These are phyloP conservation scores for Claviceps spartinae DNA, from an alignment of 2,329 filamentous ascomycete species.

Conservation along the genomic window DNA sequence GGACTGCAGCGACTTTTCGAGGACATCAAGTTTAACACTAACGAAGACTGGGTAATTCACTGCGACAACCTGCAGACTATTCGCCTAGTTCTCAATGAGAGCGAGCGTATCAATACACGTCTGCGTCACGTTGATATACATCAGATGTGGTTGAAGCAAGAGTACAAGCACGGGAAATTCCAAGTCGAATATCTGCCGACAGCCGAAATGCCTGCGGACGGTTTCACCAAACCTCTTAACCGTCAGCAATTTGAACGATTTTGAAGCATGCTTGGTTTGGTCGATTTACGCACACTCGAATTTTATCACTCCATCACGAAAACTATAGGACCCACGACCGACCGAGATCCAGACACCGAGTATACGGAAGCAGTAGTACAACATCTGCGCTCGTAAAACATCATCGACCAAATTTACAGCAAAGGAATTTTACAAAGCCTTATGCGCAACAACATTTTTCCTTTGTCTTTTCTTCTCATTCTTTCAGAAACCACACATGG, in stretches of 20 bases:
- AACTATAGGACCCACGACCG: too few species aligned
- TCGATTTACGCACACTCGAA: background rate
- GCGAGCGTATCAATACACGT: background rate
- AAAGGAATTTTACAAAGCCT: too few species aligned
- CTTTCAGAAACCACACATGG: too few species aligned
- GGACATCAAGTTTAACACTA: background rate
- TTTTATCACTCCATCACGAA: too few species aligned
- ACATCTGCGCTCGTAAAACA: too few species aligned
- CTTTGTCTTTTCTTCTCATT: too few species aligned
- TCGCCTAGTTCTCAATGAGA: background rate
- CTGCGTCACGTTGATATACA: background rate
- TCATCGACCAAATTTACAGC: too few species aligned
- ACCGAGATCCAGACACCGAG: too few species aligned
- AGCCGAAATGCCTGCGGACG: background rate
- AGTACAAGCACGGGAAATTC: background rate
- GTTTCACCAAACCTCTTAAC: background rate
- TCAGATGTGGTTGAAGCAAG: background rate
- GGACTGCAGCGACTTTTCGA: too few species aligned
- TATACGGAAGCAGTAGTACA: too few species aligned
- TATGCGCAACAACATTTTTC: too few species aligned
- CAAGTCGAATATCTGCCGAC: background rate
- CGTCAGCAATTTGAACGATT: background rate
- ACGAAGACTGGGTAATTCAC: background rate
- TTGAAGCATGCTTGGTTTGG: background rate
- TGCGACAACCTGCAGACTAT: background rate